phyloP scores from a whole-genome alignment of 768 basidiomycete species.

The Boletus rubescentipes region DNA sequence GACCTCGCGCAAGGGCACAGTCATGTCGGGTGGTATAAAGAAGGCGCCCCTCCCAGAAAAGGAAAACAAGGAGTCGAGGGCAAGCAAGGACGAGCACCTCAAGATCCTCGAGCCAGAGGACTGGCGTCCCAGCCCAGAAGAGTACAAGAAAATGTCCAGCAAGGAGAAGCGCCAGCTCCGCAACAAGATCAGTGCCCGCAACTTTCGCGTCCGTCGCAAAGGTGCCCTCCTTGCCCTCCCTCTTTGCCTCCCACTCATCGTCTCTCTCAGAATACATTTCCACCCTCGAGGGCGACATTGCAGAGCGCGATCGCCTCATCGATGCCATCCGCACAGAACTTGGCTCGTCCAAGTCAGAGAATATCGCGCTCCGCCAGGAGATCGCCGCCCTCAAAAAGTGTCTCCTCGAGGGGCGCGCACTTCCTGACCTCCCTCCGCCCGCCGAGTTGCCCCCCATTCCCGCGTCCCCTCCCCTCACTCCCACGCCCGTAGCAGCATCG shows the following conservation, averaged over 20 bases:
- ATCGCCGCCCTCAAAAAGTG: conserved; percentile 71
- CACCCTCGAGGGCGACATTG: conserved; percentile 90
- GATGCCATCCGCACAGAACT: conserved; percentile 85
- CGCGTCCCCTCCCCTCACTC: conserved; percentile 42
- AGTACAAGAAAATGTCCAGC: conserved; percentile 91
- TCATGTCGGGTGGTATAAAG: conserved; percentile 69
- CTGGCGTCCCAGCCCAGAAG: conserved; percentile 87
- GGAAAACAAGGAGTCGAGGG: conserved; percentile 26
- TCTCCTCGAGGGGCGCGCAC: conserved; percentile 64
- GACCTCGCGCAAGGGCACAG: conserved; percentile 62
- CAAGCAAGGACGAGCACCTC: conserved; percentile 31
- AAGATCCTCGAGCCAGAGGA: conserved; percentile 51
- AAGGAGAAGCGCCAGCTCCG: conserved; percentile 96
- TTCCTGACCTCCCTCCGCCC: conserved; percentile 46
- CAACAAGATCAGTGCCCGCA: conserved; percentile 96
- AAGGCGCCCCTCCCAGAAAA: conserved; percentile 51
- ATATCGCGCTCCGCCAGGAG: conserved; percentile 77
- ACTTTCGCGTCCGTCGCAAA: conserved; percentile 93
- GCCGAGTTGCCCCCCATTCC: conserved; percentile 36
- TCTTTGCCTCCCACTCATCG: neutral
- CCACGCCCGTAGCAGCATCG: conserved; percentile 19
- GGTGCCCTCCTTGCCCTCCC: conserved; percentile 42
- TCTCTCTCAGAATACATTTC: conserved; percentile 79
- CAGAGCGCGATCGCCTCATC: conserved; percentile 87
- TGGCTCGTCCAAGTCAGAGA: conserved; percentile 76